These are phyloP conservation scores for Mesotaenium endlicherianum DNA, from an alignment of 139 green algal species.

Conservation along the genomic window DNA sequence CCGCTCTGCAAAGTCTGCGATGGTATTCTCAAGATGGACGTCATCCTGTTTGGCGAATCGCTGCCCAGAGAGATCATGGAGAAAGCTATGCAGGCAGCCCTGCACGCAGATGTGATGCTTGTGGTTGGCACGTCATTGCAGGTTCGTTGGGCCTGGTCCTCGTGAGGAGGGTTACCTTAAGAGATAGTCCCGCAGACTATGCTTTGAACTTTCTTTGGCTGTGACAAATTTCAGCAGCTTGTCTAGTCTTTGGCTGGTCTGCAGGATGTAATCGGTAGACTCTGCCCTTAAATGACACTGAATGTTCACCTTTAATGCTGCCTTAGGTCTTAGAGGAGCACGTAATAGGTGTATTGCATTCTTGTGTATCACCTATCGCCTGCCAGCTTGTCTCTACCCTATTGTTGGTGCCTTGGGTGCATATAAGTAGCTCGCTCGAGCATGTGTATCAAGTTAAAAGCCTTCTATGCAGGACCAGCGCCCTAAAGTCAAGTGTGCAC, in stretches of 20 bases:
- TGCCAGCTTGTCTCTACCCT: too few species aligned
- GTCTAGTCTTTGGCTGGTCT: too few species aligned
- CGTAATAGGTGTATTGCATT: too few species aligned
- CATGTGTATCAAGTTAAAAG: constrained; percentile 17
- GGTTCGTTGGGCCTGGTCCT: not conserved
- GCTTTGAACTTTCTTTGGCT: too few species aligned
- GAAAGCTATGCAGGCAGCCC: not conserved
- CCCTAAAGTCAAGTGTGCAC: not conserved
- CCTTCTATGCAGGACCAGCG: not conserved
- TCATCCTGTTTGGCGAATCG: constrained; percentile 28
- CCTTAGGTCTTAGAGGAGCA: too few species aligned
- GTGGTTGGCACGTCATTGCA: constrained; percentile 32
- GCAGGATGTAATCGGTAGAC: too few species aligned
- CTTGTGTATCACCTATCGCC: too few species aligned
- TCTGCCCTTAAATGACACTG: too few species aligned
- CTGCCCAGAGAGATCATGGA: constrained; percentile 18
- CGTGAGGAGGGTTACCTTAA: not conserved
- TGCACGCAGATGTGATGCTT: constrained; percentile 15
- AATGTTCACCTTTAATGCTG: too few species aligned
- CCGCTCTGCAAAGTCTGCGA: constrained; percentile 20
- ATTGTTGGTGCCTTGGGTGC: too few species aligned
- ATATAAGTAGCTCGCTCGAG: too few species aligned
- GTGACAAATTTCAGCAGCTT: too few species aligned
- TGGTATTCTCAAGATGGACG: constrained; percentile 30
- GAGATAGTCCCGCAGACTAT: not conserved